Percentiles rank a stretch among this genome's conserved stretches.
Conservation (phyloP, 1,139 yeast species). For the Nadsonia starkeyi-henricii region DNA sequence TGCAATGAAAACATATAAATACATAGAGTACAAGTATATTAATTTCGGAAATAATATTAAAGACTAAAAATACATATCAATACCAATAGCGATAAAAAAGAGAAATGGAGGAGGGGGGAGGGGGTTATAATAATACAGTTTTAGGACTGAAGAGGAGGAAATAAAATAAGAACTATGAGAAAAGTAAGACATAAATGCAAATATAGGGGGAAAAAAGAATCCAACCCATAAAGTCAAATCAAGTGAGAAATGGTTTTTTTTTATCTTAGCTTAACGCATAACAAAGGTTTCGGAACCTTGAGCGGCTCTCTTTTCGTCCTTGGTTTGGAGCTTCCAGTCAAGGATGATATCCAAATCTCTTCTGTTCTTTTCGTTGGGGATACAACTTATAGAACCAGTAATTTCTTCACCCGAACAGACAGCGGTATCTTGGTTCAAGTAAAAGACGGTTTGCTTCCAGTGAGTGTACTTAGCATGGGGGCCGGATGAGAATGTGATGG, state of each 20-base stretch:
- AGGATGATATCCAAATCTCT: slow-evolving; percentile 42
- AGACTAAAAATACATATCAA: not conserved
- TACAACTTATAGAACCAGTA: slow-evolving; percentile 55
- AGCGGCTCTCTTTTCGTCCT: slow-evolving; percentile 22
- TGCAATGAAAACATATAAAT: too few species aligned
- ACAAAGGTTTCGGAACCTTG: not conserved
- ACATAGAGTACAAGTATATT: too few species aligned
- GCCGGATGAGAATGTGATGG: slow-evolving; percentile 31
- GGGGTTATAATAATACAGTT: too few species aligned
- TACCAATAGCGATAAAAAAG: not conserved
- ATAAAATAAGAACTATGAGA: too few species aligned
- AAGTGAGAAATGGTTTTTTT: too few species aligned
- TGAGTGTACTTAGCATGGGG: slow-evolving; percentile 33
- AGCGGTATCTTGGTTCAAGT: slow-evolving; percentile 69
- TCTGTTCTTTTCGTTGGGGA: slow-evolving; percentile 68
- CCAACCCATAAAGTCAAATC: too few species aligned
- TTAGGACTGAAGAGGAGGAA: too few species aligned
- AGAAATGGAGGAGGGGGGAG: too few species aligned
- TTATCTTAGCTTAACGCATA: not conserved
- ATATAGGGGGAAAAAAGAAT: too few species aligned
- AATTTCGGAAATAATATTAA: not conserved
- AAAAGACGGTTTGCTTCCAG: slow-evolving; percentile 97
- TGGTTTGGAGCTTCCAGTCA: slow-evolving; percentile 38
- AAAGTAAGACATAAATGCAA: too few species aligned
- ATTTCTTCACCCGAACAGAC: slow-evolving; percentile 65